Conservation (phyloP, 345 rosid species). For the Turritis glabra region DNA sequence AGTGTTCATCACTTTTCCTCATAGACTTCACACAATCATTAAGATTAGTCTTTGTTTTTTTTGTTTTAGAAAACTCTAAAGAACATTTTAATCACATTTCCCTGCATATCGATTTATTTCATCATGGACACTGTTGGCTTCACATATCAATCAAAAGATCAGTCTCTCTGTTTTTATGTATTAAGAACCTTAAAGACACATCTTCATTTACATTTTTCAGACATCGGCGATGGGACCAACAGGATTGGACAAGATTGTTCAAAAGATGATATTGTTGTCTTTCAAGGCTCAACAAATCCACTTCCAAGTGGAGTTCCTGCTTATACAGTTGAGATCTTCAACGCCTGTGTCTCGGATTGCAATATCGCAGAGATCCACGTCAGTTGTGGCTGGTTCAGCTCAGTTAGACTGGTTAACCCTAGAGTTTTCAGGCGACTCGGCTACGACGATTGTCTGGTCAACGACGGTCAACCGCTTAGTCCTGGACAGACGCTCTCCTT, state of each 20-base stretch:
- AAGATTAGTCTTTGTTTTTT: not conserved
- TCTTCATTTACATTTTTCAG: slow-evolving; percentile 9
- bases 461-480: slow-evolving; percentile 58
- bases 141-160: not conserved
- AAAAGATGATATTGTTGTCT: slow-evolving; percentile 59
- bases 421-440: slow-evolving; percentile 50
- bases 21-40: not conserved
- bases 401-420: slow-evolving; percentile 60
- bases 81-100: too few relatives aligned
- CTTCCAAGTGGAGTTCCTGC: slow-evolving; percentile 71
- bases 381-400: slow-evolving; percentile 73
- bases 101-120: too few relatives aligned
- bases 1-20: not conserved
- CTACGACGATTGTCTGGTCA: slow-evolving; percentile 72
- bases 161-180: not conserved
- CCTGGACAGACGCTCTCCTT: slow-evolving; percentile 70
- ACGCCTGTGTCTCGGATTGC: slow-evolving; percentile 54
- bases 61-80: too few relatives aligned
- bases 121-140: not conserved
- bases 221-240: slow-evolving; percentile 36
- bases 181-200: not conserved
- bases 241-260: slow-evolving; percentile 58
- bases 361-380: slow-evolving; percentile 67
- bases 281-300: slow-evolving; percentile 56
- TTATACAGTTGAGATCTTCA: slow-evolving; percentile 57